Evolutionary conservation across 208 protist species (phyloP).

Genomic region (Trichomonas gallinae): DNA sequence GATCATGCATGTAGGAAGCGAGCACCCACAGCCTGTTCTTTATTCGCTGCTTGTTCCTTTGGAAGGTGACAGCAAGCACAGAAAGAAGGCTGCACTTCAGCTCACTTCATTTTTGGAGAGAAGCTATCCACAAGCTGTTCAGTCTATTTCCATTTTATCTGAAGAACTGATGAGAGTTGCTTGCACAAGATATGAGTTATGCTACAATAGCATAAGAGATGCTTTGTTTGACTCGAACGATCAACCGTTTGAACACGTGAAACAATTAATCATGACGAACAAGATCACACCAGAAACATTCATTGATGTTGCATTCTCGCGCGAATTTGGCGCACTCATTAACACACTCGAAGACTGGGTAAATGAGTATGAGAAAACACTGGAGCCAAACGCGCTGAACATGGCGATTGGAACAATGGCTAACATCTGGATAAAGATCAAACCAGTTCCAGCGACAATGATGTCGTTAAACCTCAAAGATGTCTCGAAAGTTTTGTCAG

Average conservation of each 20-base stretch:
- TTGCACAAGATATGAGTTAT: background rate
- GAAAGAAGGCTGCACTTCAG: background rate
- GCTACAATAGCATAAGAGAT: background rate
- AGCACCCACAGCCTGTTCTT: background rate
- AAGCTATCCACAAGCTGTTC: background rate
- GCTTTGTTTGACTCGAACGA: background rate
- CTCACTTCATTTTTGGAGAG: background rate
- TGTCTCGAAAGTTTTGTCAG: background rate
- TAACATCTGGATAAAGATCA: background rate
- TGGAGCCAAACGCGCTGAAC: background rate
- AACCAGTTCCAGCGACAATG: background rate
- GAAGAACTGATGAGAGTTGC: background rate
- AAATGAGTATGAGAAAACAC: background rate
- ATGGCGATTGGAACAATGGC: no score
- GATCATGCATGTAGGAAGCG: background rate
- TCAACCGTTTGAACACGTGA: background rate
- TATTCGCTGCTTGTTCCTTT: background rate
- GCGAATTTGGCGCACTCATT: background rate
- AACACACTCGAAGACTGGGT: background rate
- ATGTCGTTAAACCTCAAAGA: background rate
- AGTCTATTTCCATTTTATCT: background rate
- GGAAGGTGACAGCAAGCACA: background rate
- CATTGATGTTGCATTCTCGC: background rate
- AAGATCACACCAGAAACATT: background rate
- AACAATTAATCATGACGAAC: background rate